These are phyloP conservation scores for Leucogyrophana mollusca DNA, from an alignment of 768 basidiomycete species.

Conservation along the genomic window DNA sequence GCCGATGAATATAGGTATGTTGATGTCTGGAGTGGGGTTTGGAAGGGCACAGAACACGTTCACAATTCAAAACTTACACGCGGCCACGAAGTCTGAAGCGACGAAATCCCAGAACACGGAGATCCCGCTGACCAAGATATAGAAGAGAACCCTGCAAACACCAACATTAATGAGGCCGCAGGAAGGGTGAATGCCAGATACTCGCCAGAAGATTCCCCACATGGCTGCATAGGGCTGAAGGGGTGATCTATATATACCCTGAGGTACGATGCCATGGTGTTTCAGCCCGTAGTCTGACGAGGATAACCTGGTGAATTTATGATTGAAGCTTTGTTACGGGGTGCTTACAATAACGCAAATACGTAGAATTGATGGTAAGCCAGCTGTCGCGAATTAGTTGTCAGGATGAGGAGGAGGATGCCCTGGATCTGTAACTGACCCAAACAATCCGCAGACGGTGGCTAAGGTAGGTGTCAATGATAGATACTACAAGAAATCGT, in stretches of 20 bases:
- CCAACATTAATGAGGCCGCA: neutral
- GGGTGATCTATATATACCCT: slow-evolving; percentile 57
- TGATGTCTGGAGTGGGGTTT: slow-evolving; percentile 43
- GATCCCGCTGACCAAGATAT: slow-evolving; percentile 57
- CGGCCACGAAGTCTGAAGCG: slow-evolving; percentile 47
- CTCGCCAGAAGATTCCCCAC: slow-evolving; percentile 71
- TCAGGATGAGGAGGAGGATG: slow-evolving; percentile 37
- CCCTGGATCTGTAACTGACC: slow-evolving; percentile 20
- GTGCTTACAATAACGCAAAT: slow-evolving; percentile 40
- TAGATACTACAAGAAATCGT: slow-evolving; percentile 62
- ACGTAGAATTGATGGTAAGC: slow-evolving; percentile 42
- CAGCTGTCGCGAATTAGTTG: slow-evolving; percentile 34
- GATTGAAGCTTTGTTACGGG: neutral
- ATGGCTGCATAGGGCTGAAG: slow-evolving; percentile 69
- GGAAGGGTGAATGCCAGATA: slow-evolving; percentile 36
- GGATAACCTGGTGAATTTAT: neutral
- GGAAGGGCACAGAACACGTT: neutral
- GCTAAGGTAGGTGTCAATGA: slow-evolving; percentile 64
- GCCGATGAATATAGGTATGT: slow-evolving; percentile 38
- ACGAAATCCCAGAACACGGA: slow-evolving; percentile 65
- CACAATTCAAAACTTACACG: slow-evolving; percentile 25
- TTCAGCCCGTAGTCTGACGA: slow-evolving; percentile 55
- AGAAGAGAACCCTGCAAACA: slow-evolving; percentile 34
- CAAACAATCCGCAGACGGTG: slow-evolving; percentile 46
- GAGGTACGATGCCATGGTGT: slow-evolving; percentile 63